Conservation (phyloP, 2,329 filamentous ascomycete species). For the Phialocephala sp. region DNA sequence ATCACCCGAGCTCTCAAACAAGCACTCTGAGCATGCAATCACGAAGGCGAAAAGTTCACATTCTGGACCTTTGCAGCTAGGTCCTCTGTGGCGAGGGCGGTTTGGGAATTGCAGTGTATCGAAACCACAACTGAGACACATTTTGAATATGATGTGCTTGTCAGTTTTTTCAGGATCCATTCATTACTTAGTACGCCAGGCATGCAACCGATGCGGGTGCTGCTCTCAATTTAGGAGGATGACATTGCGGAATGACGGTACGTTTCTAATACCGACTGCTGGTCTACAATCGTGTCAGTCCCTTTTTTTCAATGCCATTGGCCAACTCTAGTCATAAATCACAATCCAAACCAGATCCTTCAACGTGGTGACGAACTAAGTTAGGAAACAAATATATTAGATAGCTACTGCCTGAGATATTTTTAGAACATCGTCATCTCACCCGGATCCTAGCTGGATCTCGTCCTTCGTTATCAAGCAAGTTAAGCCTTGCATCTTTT, state of each 20-base stretch:
- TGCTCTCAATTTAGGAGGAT: neutral
- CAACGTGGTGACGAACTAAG: neutral
- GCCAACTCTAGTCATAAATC: neutral
- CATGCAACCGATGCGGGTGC: neutral
- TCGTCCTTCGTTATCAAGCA: no score
- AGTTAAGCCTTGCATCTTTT: no score
- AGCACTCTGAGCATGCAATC: slow-evolving; percentile 6
- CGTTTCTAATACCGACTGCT: neutral
- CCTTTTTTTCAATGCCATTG: neutral
- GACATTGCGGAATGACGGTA: neutral
- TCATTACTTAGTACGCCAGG: neutral
- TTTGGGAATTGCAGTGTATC: slow-evolving; percentile 1
- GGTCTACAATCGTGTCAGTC: neutral
- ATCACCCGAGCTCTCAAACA: neutral
- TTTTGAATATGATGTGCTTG: slow-evolving; percentile 8
- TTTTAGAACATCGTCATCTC: no score
- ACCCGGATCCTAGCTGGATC: no score
- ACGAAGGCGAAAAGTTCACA: slow-evolving; percentile 1
- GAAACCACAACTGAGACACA: neutral
- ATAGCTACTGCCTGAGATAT: no score
- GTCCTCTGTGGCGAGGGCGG: neutral
- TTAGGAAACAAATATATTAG: no score
- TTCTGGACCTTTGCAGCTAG: slow-evolving; percentile 1
- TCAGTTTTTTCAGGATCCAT: neutral
- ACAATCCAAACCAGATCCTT: neutral